phyloP scores from a whole-genome alignment of 495 filamentous ascomycete genomes.

The Letharia columbiana region DNA sequence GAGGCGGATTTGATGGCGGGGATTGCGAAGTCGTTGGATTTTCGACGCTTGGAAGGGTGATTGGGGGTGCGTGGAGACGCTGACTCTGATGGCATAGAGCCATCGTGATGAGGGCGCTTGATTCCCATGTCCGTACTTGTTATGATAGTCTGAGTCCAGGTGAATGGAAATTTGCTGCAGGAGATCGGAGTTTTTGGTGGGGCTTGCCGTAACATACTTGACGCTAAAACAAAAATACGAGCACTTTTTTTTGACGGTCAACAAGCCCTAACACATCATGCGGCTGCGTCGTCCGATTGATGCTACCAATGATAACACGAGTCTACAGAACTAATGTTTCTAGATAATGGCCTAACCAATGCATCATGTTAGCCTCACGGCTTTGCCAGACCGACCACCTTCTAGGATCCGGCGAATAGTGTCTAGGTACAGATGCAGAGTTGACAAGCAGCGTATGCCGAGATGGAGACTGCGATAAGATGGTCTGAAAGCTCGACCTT shows the following conservation, averaged over 20 bases:
- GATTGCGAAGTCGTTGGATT: not conserved
- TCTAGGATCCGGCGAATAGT: not conserved
- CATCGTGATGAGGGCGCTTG: not conserved
- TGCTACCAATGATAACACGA: not conserved
- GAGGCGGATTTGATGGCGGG: conserved; percentile 18
- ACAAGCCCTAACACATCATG: not conserved
- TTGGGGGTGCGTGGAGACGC: not conserved
- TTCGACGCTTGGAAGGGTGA: conserved; percentile 1
- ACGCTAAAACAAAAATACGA: not conserved
- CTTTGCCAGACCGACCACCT: not conserved
- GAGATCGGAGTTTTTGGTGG: not conserved
- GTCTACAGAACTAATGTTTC: not conserved
- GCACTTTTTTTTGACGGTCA: not conserved
- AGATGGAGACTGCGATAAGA: conserved; percentile 65
- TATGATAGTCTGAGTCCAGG: not conserved
- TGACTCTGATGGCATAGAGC: not conserved
- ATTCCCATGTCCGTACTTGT: not conserved
- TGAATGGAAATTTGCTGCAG: not conserved
- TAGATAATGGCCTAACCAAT: not conserved
- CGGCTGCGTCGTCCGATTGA: not conserved
- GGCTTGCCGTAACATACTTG: not conserved
- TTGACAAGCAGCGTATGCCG: not conserved
- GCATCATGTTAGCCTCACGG: not conserved
- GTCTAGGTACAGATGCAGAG: not conserved
- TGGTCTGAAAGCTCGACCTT: conserved; percentile 74